Percentiles rank a stretch among this genome's conserved stretches.
These are phyloP conservation scores for Aspergillus steynii DNA, from an alignment of 495 filamentous ascomycete species.

Conservation along the genomic window DNA sequence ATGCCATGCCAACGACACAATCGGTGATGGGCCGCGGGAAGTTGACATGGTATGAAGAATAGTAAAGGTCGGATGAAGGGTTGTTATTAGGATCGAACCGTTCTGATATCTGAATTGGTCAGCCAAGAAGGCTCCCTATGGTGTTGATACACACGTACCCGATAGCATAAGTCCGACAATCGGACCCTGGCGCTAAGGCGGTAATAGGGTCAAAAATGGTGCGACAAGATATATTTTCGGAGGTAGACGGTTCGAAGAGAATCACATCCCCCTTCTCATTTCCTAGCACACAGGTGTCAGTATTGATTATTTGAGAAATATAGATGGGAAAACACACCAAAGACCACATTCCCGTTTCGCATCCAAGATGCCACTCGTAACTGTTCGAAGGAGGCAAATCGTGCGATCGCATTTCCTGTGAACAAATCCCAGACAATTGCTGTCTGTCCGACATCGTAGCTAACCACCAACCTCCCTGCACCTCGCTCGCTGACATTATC, in stretches of 20 bases:
- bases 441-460: slow-evolving; percentile 87
- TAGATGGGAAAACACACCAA: slow-evolving; percentile 56
- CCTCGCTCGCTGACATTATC: slow-evolving; percentile 92
- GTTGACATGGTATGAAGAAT: slow-evolving; percentile 92
- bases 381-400: slow-evolving; percentile 87
- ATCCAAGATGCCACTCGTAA: slow-evolving; percentile 90
- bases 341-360: slow-evolving; percentile 95
- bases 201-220: slow-evolving; percentile 95
- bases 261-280: slow-evolving; percentile 91
- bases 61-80: slow-evolving; percentile 87
- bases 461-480: slow-evolving; percentile 82
- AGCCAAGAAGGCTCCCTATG: neutral
- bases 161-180: slow-evolving; percentile 95
- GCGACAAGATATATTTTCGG: slow-evolving; percentile 87
- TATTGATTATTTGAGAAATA: neutral
- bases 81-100: slow-evolving; percentile 88
- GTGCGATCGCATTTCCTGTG: slow-evolving; percentile 84
- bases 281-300: slow-evolving; percentile 49
- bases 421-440: slow-evolving; percentile 97
- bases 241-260: slow-evolving; percentile 88
- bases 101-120: slow-evolving; percentile 75
- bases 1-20: slow-evolving; percentile 93
- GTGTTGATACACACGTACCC: slow-evolving; percentile 58
- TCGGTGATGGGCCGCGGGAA: slow-evolving; percentile 77
- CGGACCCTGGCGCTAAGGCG: slow-evolving; percentile 83